Evolutionary conservation across 163 green algal species (phyloP), one percentile per base, ranked within the genome.

Genomic region (Chlorella variabilis): DNA sequence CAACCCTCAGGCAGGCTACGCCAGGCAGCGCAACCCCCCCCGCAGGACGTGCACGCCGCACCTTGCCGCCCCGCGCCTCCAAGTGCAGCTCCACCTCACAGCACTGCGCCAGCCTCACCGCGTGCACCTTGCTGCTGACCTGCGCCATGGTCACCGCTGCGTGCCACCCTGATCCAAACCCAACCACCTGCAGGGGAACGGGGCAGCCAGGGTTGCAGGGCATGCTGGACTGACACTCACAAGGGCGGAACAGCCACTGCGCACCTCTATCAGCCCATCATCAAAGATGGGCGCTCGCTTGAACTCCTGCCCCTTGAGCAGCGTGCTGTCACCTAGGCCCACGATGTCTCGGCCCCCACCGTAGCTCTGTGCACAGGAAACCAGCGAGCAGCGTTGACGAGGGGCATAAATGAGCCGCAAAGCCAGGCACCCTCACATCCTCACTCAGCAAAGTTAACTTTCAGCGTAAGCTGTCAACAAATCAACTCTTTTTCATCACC

Each of bases 331-430:
- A 33, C 56, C 73, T 67, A 93, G 79, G n/a, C 93, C 93, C 89
- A 91, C 96, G 42, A 96, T 89, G 85, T 97, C 93, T 5, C 93
- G 86, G 25, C 93, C 93, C 36, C 93, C 93, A 18, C 82, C 93
- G 67, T 97, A 97, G 76, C 84, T 93, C 89, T 98, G 92, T 38
- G 59, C 51, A 27, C 48, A 5, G 33, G 62, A 18, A n/a, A n/a
- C n/a, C n/a, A n/a, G n/a, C n/a, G n/a, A n/a, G n/a, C n/a, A n/a
- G n/a, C n/a, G n/a, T n/a, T n/a, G n/a, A n/a, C n/a, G n/a, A n/a
- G n/a, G n/a, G n/a, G n/a, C n/a, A n/a, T n/a, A n/a, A n/a, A n/a
- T n/a, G n/a, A n/a, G n/a, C n/a, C n/a, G n/a, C n/a, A n/a, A n/a
- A n/a, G n/a, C n/a, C n/a, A n/a, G n/a, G n/a, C n/a, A n/a, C n/a